Evolutionary conservation across 1,284 basidiomycete genomes (phyloP).

Genomic region (Melampsora americana): DNA sequence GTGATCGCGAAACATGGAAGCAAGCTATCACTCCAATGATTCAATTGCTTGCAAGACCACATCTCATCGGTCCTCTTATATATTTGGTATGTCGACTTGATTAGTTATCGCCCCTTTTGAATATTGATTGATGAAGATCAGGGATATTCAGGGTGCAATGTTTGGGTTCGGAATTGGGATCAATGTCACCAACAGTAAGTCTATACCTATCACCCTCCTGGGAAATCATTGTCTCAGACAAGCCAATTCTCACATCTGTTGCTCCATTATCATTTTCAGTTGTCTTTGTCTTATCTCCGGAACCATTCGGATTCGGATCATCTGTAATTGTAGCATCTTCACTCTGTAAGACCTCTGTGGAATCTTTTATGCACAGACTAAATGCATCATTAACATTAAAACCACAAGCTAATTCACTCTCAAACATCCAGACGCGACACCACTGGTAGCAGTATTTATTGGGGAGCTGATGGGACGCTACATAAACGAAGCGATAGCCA

Average conservation of each 20-base stretch:
- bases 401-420: conserved; percentile 8
- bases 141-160: conserved; percentile 45
- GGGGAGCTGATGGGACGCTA: conserved; percentile 68
- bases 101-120: too few relatives aligned
- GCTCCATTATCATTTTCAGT: neutral
- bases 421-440: conserved; percentile 47
- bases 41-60: conserved; percentile 65
- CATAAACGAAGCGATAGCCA: conserved; percentile 67
- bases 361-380: too few relatives aligned
- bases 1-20: conserved; percentile 63
- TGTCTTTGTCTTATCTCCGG: conserved; percentile 62
- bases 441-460: conserved; percentile 61
- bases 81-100: conserved; percentile 59
- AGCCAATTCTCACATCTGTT: neutral
- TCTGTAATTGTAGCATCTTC: conserved; percentile 62
- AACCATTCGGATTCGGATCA: conserved; percentile 64
- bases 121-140: conserved; percentile 46
- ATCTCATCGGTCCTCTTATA: conserved; percentile 61
- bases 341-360: conserved; percentile 59
- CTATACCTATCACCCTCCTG: conserved; percentile 59
- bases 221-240: neutral
- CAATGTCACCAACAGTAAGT: conserved; percentile 69
- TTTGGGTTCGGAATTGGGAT: conserved; percentile 71
- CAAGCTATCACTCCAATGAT: conserved; percentile 59
- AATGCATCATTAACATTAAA: too few relatives aligned